Base-by-base conservation (phyloP, 345 rosid species). In the Firmiana major region DNA sequence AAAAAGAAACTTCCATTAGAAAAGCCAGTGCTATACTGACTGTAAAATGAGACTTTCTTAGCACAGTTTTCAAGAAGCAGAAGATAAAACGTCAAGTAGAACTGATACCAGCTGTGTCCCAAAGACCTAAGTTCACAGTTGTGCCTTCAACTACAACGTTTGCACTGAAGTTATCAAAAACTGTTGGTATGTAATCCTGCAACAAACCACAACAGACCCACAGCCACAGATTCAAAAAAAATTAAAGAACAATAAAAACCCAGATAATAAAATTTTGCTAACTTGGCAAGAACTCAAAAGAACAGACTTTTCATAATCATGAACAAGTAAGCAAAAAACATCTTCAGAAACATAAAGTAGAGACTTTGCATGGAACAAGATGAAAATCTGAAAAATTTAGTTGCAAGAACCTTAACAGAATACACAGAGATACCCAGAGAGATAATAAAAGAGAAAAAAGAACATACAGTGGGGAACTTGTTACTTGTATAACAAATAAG, bases 101-200 rank as follows among this genome's bases (percentile, higher is more conserved):
- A 48, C 73, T 26, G 62, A 79, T 92, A 94, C 99, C 99, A 88
- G 98, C 99, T 66, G 99, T 95, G 63, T 95, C 99, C 99, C 99
- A 95, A 36, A 95, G 92, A 12, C 99, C 99, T 81, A 95, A 84
- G 81, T 93, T 95, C 54, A 95, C 98, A 75, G 99, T 93, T 79
- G 85, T 92, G 79, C 96, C 95, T 87, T 95, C 99, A 78, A 88
- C 93, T 28, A 92, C 87, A 75, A 95, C 98, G 84, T 93, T 95
- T 82, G 99, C 99, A 84, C 99, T 95, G 87, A 95, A 95, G 86
- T 95, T 91, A 83, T 95, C 98, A 73, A 95, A 95, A 67, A 95
- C 98, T 58, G 98, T 95, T 63, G 99, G 99, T 82, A 95, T 87
- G 68, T 95, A 95, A 86, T 95, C 99, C 99, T 95, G 92, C 19